These are phyloP conservation scores for Aspergillus incahuasiensis DNA, from an alignment of 495 filamentous ascomycete genomes.

Conservation along the genomic window DNA sequence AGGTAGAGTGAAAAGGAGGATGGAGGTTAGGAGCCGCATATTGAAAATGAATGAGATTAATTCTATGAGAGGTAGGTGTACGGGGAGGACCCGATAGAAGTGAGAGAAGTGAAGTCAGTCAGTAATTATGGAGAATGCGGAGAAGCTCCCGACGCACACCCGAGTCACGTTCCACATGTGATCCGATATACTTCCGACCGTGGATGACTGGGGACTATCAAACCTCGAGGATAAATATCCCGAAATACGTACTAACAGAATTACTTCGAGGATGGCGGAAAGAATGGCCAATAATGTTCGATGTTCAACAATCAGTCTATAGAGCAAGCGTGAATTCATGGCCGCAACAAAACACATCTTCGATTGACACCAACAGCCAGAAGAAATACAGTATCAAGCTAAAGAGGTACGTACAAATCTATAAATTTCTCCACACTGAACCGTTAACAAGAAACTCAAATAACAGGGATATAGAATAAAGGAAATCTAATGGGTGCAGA, in stretches of 20 bases:
- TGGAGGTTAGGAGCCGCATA: neutral
- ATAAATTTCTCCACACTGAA: slow-evolving; percentile 8
- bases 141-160: neutral
- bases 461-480: slow-evolving; percentile 5
- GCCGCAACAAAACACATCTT: neutral
- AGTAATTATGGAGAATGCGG: neutral
- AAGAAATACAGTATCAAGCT: neutral
- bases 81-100: too few relatives aligned
- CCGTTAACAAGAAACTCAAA: slow-evolving; percentile 4
- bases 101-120: neutral
- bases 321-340: too few relatives aligned
- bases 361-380: neutral
- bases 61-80: neutral
- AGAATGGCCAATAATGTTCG: too few relatives aligned
- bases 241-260: too few relatives aligned
- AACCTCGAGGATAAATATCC: too few relatives aligned
- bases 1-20: slow-evolving; percentile 13
- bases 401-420: slow-evolving; percentile 6
- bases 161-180: neutral
- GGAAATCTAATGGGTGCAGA: slow-evolving; percentile 7
- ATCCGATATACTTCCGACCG: neutral
- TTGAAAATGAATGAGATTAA: neutral
- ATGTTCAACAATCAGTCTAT: neutral
- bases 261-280: too few relatives aligned
- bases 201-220: neutral